Percentiles rank a stretch among this genome's conserved stretches.
Evolutionary conservation across 164 flowering plant species (phyloP).

Genomic region (Vitis cinerea): DNA sequence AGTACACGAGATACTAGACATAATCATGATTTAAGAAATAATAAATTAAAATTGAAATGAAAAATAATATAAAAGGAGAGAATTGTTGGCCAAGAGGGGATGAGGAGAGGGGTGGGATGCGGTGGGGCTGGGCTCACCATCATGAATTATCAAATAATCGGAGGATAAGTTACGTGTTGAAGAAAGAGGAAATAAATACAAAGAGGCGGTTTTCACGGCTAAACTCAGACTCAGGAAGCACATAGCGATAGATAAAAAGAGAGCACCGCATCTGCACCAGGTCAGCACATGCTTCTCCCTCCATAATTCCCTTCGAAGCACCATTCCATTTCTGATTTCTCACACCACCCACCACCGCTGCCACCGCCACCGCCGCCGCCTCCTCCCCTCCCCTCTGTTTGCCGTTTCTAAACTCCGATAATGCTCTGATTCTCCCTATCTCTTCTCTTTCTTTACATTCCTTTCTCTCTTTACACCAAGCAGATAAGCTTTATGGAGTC

Average conservation of each 20-base stretch:
- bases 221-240: background rate
- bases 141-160: too few relatives aligned
- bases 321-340: background rate
- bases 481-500: slow-evolving; percentile 28
- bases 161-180: background rate
- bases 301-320: too few relatives aligned
- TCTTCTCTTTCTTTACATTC: background rate
- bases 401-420: background rate
- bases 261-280: background rate
- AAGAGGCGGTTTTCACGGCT: background rate
- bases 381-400: background rate
- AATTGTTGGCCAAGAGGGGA: too few relatives aligned
- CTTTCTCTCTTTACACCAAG: background rate
- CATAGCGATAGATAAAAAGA: too few relatives aligned
- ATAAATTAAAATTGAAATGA: too few relatives aligned
- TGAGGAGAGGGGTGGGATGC: too few relatives aligned
- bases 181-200: background rate
- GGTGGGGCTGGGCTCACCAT: too few relatives aligned
- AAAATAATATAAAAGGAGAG: too few relatives aligned
- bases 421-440: background rate
- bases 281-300: background rate
- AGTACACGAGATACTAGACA: too few relatives aligned
- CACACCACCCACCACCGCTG: background rate
- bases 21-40: too few relatives aligned
- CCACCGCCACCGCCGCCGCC: background rate